phyloP scores from a whole-genome alignment of 129 eudicot genomes.

The Flaveria trinervia region DNA sequence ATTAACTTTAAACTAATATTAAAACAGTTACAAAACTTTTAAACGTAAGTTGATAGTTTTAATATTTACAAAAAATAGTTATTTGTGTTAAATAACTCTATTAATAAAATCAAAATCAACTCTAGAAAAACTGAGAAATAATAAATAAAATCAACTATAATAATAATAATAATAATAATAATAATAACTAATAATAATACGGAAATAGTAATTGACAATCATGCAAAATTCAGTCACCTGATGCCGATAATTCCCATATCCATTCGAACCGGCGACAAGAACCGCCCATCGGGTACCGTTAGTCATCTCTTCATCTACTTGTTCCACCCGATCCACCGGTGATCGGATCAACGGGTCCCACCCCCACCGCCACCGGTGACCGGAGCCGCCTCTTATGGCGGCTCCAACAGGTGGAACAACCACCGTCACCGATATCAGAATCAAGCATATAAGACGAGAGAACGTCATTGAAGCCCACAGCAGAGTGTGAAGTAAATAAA shows the following conservation, averaged over 20 bases:
- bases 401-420: slow-evolving; percentile 17
- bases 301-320: slow-evolving; percentile 3
- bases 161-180: neutral
- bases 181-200: neutral
- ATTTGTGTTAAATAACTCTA: too few relatives aligned
- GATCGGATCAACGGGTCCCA: slow-evolving; percentile 54
- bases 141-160: neutral
- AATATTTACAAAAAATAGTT: too few relatives aligned
- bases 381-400: slow-evolving; percentile 22
- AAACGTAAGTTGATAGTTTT: too few relatives aligned
- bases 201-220: too few relatives aligned
- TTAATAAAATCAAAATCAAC: too few relatives aligned
- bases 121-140: too few relatives aligned
- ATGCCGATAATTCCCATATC: slow-evolving; percentile 67
- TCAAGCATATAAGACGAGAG: slow-evolving; percentile 15
- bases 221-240: slow-evolving; percentile 43
- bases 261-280: slow-evolving; percentile 80
- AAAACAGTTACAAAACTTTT: too few relatives aligned
- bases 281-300: slow-evolving; percentile 70
- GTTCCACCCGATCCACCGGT: slow-evolving; percentile 14
- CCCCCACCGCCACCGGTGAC: slow-evolving; percentile 16
- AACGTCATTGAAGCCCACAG: neutral
- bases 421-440: slow-evolving; percentile 17
- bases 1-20: too few relatives aligned
- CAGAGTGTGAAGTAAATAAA: neutral